Evolutionary conservation across 1,284 basidiomycete genomes (phyloP), one percentile per base, ranked within the genome.

Genomic region (Volvariella surrecta): DNA sequence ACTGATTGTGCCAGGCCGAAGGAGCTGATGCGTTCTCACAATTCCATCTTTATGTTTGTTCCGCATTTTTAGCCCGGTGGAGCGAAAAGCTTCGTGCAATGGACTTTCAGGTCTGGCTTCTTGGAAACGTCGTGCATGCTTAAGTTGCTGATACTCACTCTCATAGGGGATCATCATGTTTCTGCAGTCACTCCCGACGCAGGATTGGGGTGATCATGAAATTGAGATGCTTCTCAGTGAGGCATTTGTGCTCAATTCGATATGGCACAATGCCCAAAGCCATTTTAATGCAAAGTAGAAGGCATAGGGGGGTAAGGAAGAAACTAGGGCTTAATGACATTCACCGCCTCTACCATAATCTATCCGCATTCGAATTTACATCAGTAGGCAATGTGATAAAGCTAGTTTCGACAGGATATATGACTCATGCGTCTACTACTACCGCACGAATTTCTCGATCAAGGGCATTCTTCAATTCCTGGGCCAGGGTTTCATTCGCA

Each of bases 121-220:
- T 6, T 47, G 20, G 17, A 10, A 39, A n/a, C 3, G 38, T 38
- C 30, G 8, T 21, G 4, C 42, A 18, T 11, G 19, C 43, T 19
- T 24, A 31, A 16, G 20, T 6, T 48, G 54, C 45, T 50, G 22
- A 21, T 24, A 34, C 39, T n/a, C n/a, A 41, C 45, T 38, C 42
- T 24, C 41, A 10, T 52, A 95, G 90, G 92, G 91, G 41, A 96
- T 98, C 62, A 99, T 99, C 63, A 98, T 99, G 87, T 99, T 97
- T 67, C 73, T 99, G 2, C 95, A 99, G 64, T 90, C 89, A 2
- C 74, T 97, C 3, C 95, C 96, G 7, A 99, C 95, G 1, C 89
- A 95, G 56, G 76, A 78, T 42, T 99, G 96, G 95, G 81, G 80
- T 3, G 95, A 99, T 62, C 85, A 93, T 56, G 93, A 99, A 59